Evolutionary conservation across 257 asterid genomes (phyloP).

Genomic region (Forsythia suspensa): DNA sequence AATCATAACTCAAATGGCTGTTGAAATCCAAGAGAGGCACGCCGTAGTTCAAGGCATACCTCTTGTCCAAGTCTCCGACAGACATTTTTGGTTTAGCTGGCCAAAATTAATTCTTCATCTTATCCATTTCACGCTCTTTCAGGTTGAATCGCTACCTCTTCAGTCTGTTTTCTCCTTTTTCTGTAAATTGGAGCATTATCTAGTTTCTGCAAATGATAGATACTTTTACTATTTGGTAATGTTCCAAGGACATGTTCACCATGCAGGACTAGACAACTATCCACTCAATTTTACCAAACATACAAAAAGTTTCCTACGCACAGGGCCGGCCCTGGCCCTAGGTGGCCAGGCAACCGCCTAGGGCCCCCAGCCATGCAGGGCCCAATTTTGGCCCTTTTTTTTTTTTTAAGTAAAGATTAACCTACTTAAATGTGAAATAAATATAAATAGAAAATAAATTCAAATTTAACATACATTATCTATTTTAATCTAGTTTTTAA

Average conservation of each 20-base stretch:
- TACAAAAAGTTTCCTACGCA: background rate
- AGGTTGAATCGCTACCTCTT: slow-evolving; percentile 36
- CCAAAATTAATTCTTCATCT: slow-evolving; percentile 69
- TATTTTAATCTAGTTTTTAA: too few species aligned
- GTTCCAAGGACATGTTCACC: background rate
- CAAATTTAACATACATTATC: too few species aligned
- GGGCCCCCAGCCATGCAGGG: too few species aligned
- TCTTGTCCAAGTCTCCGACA: slow-evolving; percentile 87
- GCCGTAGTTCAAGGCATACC: slow-evolving; percentile 98
- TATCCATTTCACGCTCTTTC: slow-evolving; percentile 85
- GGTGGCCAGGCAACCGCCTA: too few species aligned
- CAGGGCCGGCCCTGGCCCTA: too few species aligned
- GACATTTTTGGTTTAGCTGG: slow-evolving; percentile 80
- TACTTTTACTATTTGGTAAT: background rate
- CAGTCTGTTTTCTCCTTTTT: background rate
- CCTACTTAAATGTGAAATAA: too few species aligned
- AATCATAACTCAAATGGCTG: background rate
- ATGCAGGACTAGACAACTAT: background rate
- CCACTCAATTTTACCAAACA: background rate
- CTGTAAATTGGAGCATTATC: background rate
- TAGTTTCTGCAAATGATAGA: too few species aligned
- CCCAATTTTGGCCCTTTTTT: too few species aligned
- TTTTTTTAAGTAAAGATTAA: too few species aligned
- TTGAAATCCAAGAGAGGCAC: slow-evolving; percentile 17
- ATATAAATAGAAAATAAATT: too few species aligned